Evolutionary conservation across 164 flowering plant species (phyloP).

Genomic region (Chimonanthus salicifolius): DNA sequence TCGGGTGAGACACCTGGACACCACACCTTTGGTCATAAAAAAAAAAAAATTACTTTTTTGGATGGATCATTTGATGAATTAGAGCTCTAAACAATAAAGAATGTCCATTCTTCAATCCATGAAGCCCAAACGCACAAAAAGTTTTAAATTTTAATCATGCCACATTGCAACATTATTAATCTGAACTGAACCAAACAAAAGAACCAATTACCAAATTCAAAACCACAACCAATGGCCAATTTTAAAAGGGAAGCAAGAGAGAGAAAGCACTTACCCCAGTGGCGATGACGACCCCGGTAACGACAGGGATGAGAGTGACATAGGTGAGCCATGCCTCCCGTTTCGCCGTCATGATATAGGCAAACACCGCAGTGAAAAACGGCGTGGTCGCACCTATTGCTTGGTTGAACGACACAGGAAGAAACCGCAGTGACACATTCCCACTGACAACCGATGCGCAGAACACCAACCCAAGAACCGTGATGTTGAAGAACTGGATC

Average conservation of each 20-base stretch:
- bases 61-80: not conserved
- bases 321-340: conserved; percentile 40
- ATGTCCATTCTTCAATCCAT: not conserved
- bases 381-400: conserved; percentile 2
- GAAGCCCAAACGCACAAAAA: not conserved
- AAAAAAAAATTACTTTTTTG: too few relatives aligned
- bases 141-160: not conserved
- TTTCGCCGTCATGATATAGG: conserved; percentile 5
- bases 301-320: conserved; percentile 39
- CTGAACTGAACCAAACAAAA: not conserved
- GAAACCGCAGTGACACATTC: conserved; percentile 1
- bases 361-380: conserved; percentile 5
- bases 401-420: conserved; percentile 9
- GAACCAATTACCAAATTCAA: too few relatives aligned
- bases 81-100: not conserved
- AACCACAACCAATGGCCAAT: not conserved
- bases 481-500: conserved; percentile 37
- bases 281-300: conserved; percentile 42
- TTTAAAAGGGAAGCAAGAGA: not conserved
- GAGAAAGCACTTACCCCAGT: conserved; percentile 33
- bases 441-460: conserved; percentile 25
- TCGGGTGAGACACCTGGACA: too few relatives aligned
- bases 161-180: not conserved
- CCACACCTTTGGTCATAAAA: too few relatives aligned
- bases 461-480: conserved; percentile 32